Percentiles rank a stretch among this genome's conserved stretches.
These are phyloP conservation scores for Oryza meridionalis DNA, from an alignment of 176 grass and related monocot species.

Conservation along the genomic window DNA sequence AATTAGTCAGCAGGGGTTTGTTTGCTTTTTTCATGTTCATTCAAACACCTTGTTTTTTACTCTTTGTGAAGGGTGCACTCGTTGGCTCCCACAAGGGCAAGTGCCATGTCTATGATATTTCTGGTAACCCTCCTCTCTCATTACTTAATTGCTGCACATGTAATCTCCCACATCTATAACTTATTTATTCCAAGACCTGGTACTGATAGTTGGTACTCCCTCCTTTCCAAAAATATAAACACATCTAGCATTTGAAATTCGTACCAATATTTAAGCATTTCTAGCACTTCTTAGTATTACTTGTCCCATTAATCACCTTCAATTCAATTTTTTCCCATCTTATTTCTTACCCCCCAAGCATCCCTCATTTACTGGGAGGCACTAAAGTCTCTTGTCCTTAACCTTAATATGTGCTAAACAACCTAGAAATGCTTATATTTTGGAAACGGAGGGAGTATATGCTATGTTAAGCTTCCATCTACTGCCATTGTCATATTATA, in stretches of 20 bases:
- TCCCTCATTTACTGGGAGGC: too few species aligned
- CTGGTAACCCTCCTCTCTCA: conserved; percentile 54
- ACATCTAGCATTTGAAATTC: too few species aligned
- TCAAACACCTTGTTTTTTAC: conserved; percentile 42
- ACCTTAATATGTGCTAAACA: too few species aligned
- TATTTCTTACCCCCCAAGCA: too few species aligned
- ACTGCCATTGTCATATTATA: conserved; percentile 5
- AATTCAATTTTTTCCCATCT: too few species aligned
- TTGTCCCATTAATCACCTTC: too few species aligned
- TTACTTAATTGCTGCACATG: conserved; percentile 18
- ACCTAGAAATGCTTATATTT: too few species aligned
- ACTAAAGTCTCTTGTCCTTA: too few species aligned
- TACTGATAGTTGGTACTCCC: background rate
- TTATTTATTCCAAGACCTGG: background rate
- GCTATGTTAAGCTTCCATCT: background rate
- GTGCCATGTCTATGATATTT: conserved; percentile 92
- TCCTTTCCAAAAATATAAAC: too few species aligned
- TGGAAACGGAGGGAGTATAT: too few species aligned
- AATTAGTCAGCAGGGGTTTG: conserved; percentile 8
- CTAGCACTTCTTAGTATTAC: too few species aligned
- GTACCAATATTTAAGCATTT: too few species aligned
- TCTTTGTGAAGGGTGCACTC: conserved; percentile 75
- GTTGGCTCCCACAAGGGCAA: conserved; percentile 89
- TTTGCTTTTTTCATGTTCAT: conserved; percentile 27
- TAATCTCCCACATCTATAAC: background rate